Conservation (phyloP, 192 early-diverging fungal genomes). For the Backusella mclennaniae region DNA sequence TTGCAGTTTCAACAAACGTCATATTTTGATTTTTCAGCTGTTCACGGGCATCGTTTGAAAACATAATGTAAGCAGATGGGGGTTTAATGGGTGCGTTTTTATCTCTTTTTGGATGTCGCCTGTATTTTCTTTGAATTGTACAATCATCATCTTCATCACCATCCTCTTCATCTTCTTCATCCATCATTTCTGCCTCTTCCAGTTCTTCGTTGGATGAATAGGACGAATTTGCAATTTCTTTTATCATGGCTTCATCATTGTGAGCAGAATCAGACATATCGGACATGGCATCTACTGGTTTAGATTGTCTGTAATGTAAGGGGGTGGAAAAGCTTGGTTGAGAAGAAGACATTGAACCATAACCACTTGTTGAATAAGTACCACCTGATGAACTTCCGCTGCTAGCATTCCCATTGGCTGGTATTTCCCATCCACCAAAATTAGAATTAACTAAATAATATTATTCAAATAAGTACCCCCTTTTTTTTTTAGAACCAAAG, state of each 20-base stretch:
- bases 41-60: constrained; percentile 40
- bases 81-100: constrained; percentile 44
- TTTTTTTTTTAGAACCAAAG: neutral
- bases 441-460: neutral
- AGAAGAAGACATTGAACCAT: constrained; percentile 7
- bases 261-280: neutral
- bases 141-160: neutral
- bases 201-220: constrained; percentile 14
- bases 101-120: constrained; percentile 44
- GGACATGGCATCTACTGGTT: neutral
- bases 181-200: constrained; percentile 10
- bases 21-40: constrained; percentile 36
- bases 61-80: constrained; percentile 44
- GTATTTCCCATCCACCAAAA: neutral
- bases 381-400: constrained; percentile 6
- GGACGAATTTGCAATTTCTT: neutral
- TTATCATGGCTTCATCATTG: neutral
- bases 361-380: constrained; percentile 11
- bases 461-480: neutral
- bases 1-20: constrained; percentile 38
- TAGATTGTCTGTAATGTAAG: neutral
- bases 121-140: constrained; percentile 37
- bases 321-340: constrained; percentile 5
- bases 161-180: neutral
- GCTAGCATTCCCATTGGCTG: neutral